Base-by-base conservation (phyloP, 2,329 filamentous ascomycete genomes). In the Pseudogymnoascus sp. region DNA sequence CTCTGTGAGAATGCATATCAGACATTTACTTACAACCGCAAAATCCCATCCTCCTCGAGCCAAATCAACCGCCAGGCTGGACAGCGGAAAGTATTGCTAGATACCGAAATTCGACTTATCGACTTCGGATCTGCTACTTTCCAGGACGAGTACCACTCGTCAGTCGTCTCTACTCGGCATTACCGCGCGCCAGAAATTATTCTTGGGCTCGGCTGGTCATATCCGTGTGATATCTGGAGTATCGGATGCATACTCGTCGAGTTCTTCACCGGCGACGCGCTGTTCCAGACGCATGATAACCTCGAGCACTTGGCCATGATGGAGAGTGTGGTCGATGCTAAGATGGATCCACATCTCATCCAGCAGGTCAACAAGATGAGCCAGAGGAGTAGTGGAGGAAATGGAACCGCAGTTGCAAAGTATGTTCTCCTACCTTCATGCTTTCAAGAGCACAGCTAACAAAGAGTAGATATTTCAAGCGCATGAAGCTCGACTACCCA, bases 221-320 rank as follows among this genome's bases (percentile, higher is more conserved):
- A 83, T 66, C 86, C 86, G 2, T 89, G 87, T 66, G 87, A 89
- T 69, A 88, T 89, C 31, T 89, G 87, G 87, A 89, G 87, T 72
- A 89, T 89, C 33, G 87, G 87, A 3, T 89, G 87, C 68, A 89
- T 89, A 66, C 78, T 89, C 12, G 86, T 89, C 14, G 87, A 89
- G 66, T 89, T 89, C 72, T 89, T 85, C 66, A 89, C 87, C 0
- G 87, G 87, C 4, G 87, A 89, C 69, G 87, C 87, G 16, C 75
- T 89, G 2, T 89, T 89, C 73, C 87, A 89, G 71, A 89, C 87
- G 1, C 87, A 89, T 68, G 87, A 89, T 68, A 89, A 89, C 65
- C 78, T 89, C 24, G 87, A 89, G 72, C 87, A 89, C 71, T 75
- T 89, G 61, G 87, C 87, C n/a, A 89, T 89, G 87, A 89, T 89